These are phyloP conservation scores for Didymosphaeria variabile DNA, from an alignment of 2,329 filamentous ascomycete species.

Conservation along the genomic window DNA sequence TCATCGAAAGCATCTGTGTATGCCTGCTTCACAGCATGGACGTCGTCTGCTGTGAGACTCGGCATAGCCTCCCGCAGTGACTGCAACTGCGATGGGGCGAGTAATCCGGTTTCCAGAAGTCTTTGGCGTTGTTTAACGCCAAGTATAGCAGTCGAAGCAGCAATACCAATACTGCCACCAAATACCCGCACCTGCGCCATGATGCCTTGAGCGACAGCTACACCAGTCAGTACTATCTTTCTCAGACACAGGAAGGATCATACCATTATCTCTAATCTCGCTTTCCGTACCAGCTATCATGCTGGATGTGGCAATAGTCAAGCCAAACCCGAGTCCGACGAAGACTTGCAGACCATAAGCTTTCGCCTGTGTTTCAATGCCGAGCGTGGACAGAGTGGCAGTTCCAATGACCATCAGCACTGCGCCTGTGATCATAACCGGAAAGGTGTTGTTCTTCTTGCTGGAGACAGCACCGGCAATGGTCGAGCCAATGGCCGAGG, in stretches of 20 bases:
- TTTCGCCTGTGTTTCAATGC: constrained; percentile 11
- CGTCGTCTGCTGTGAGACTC: constrained; percentile 4
- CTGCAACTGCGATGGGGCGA: constrained; percentile 15
- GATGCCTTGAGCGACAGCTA: constrained; percentile 21
- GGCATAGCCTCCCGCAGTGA: constrained; percentile 20
- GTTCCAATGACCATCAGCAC: constrained; percentile 19
- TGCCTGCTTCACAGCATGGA: constrained; percentile 15
- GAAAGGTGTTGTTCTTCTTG: constrained; percentile 21
- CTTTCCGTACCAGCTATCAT: constrained; percentile 19
- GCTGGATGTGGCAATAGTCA: constrained; percentile 19
- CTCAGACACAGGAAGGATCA: neutral
- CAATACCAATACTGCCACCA: constrained; percentile 23
- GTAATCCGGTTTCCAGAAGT: constrained; percentile 15
- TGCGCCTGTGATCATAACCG: constrained; percentile 15
- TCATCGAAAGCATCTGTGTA: constrained; percentile 30
- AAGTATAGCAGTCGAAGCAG: constrained; percentile 22
- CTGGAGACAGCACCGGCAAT: constrained; percentile 18
- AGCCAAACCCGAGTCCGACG: constrained; percentile 19
- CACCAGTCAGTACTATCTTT: neutral
- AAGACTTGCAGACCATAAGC: constrained; percentile 21
- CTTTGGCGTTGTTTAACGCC: constrained; percentile 19
- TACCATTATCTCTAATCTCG: constrained; percentile 16
- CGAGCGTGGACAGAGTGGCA: constrained; percentile 17
- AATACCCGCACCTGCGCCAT: constrained; percentile 22
- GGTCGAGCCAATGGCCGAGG: constrained; percentile 18